A percentile compares a stretch with the other conserved stretches of the same genome.
phyloP scores from a whole-genome alignment of 2,329 filamentous ascomycete species.

The Nigrospora osmanthi region DNA sequence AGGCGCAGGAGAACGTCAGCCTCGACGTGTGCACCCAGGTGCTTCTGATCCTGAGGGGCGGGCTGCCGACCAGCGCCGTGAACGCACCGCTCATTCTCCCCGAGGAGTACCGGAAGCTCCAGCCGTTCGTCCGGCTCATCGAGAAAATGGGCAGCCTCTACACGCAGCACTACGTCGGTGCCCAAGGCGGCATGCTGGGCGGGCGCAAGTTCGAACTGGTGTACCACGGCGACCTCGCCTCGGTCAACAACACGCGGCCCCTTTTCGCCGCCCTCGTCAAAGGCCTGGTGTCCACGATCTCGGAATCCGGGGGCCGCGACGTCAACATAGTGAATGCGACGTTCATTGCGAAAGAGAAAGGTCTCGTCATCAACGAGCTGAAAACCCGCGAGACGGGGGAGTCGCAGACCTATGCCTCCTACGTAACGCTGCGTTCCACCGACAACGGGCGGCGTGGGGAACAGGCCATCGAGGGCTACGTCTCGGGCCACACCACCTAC shows the following conservation, averaged over 20 bases:
- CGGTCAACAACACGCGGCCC: slow-evolving; percentile 66
- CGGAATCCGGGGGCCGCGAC: slow-evolving; percentile 55
- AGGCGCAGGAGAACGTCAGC: slow-evolving; percentile 79
- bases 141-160: slow-evolving; percentile 76
- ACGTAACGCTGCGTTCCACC: slow-evolving; percentile 60
- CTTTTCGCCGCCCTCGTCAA: slow-evolving; percentile 74
- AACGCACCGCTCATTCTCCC: slow-evolving; percentile 77
- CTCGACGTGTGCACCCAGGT: slow-evolving; percentile 79
- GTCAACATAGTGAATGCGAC: slow-evolving; percentile 81
- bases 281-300: slow-evolving; percentile 63
- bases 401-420: slow-evolving; percentile 53
- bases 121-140: slow-evolving; percentile 67
- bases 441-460: slow-evolving; percentile 10
- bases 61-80: slow-evolving; percentile 67
- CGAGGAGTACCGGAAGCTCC: slow-evolving; percentile 70
- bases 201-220: slow-evolving; percentile 67
- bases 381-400: slow-evolving; percentile 55
- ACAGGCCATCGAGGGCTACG: slow-evolving; percentile 57
- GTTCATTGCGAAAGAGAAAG: slow-evolving; percentile 67
- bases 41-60: slow-evolving; percentile 62
- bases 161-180: slow-evolving; percentile 61
- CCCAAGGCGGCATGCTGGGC: slow-evolving; percentile 37
- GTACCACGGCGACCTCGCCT: slow-evolving; percentile 69
- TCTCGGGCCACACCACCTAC: slow-evolving; percentile 54
- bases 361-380: slow-evolving; percentile 69